Evolutionary conservation across 116 monocot genomes (phyloP), one percentile per base, ranked within the genome.

Genomic region (Thalassia testudinum): DNA sequence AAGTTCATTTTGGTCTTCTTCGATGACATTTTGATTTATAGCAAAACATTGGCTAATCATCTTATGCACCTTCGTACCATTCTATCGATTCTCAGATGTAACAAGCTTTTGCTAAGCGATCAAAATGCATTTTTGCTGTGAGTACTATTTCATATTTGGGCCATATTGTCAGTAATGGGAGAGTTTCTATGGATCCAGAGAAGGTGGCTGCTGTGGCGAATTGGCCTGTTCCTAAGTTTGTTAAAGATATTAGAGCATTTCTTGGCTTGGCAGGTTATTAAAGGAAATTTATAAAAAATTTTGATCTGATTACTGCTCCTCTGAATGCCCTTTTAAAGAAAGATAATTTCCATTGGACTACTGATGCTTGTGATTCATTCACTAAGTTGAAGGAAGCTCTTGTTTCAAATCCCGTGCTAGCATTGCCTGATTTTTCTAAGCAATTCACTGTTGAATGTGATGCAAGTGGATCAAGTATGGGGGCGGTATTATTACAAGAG

Each of bases 11-110:
- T n/a, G n/a, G n/a, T n/a, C n/a, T n/a, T n/a, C n/a, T n/a, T n/a
- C n/a, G n/a, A n/a, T n/a, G n/a, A n/a, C n/a, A 53, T 63, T 0
- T 42, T 63, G 12, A 23, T 63, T 14, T 63, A 23, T 26, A 53
- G 52, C 43, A 38, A 40, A 14, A 14, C 7, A 7, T 14, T 14
- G 14, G 14, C 7, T 7, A 8, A 8, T 8, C 40, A 40, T 14
- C 14, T 40, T 8, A 7, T 8, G 14, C 40, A 40, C 14, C 14
- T 40, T 8, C 40, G 40, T 8, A 14, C 14, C 11, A 14, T 40
- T 14, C 14, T 40, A 8, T 7, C 7, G 14, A 8, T 40, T 7
- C 14, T 40, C 11, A 40, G 40, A 40, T 14, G 11, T 14, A 40
- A 40, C 40, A 40, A 14, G 40, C 14, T 40, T 7, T 40, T 40